Conservation (phyloP, 1,139 yeast genomes). For the Arxiozyma heterogenica region DNA sequence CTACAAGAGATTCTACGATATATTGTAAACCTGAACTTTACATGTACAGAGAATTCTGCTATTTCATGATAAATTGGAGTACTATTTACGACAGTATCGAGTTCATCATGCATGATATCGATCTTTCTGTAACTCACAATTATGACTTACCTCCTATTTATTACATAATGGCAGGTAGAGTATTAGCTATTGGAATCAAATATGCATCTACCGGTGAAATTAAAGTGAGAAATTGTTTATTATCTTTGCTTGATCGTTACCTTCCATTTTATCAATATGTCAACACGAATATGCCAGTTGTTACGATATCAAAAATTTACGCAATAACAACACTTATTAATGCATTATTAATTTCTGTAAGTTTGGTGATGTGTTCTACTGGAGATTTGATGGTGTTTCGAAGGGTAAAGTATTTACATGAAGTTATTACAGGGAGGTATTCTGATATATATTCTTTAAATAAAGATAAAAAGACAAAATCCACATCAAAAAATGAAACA, state of each 20-base stretch:
- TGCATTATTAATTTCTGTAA: conserved; percentile 51
- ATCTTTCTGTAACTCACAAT: conserved; percentile 30
- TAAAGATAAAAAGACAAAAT: not conserved
- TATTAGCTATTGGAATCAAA: conserved; percentile 66
- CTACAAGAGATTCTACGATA: conserved; percentile 32
- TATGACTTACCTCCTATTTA: conserved; percentile 59
- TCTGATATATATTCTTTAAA: conserved; percentile 19
- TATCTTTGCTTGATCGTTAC: conserved; percentile 54
- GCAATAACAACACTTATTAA: conserved; percentile 53
- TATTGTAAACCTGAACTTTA: conserved; percentile 72
- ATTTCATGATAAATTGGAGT: conserved; percentile 74
- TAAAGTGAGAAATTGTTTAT: conserved; percentile 49
- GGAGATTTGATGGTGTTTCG: conserved; percentile 78
- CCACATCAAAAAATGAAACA: not conserved
- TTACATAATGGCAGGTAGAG: conserved; percentile 65
- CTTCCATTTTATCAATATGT: conserved; percentile 44
- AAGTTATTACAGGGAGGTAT: conserved; percentile 29
- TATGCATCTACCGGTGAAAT: conserved; percentile 63
- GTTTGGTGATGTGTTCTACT: conserved; percentile 82
- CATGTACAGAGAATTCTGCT: conserved; percentile 58
- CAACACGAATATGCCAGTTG: conserved; percentile 41
- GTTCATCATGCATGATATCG: conserved; percentile 46
- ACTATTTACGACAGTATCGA: conserved; percentile 40
- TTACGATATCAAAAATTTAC: conserved; percentile 49
- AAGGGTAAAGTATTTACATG: conserved; percentile 62